Base-by-base conservation (phyloP, 2,329 filamentous ascomycete genomes). In the Fusarium sp. region DNA sequence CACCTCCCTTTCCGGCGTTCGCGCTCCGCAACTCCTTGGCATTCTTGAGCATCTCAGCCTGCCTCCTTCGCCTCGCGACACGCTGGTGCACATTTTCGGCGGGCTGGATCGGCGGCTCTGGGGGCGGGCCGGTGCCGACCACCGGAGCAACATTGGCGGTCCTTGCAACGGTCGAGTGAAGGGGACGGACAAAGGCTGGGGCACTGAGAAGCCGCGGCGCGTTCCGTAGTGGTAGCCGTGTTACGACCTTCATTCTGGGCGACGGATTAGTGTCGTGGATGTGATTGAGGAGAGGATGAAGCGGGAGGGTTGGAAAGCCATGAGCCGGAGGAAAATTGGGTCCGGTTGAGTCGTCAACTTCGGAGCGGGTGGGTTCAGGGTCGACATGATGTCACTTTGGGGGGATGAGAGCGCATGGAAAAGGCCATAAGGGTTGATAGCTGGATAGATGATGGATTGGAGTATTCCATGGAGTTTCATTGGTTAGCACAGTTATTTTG, bases 41-140 rank as follows among this genome's bases (percentile, higher is more conserved):
- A 46, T 75, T 75, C 72, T 81, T 81, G 48, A 86, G 77, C 64
- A 86, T 71, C 68, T 83, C 81, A 27, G 82, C 84, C 70, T 88
- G 84, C 58, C 75, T 79, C 69, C 75, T 77, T 51, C 84, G 78
- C 47, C 84, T 77, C 62, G 80, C 80, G 41, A 85, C 72, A 35
- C 84, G 76, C 59, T 77, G 72, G 51, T 78, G 75, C 14, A 74
- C 73, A 48, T 76, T 74, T 58, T 73, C 76, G 33, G 75, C 74
- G 32, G 71, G 69, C 10, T 84, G 80, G 21, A 75, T 67, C 2
- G 86, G 86, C 1, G 85, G 77, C 53, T 79, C 76, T 4, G 86
- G 86, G 7, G 86, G 86, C 49, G 86, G 86, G 2, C 86, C 85
- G 31, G 82, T 79, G 58, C 82, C 82, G 61, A 84, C 78, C 61